These are phyloP conservation scores for Boletus insuetus DNA, from an alignment of 768 basidiomycete genomes.

Conservation along the genomic window DNA sequence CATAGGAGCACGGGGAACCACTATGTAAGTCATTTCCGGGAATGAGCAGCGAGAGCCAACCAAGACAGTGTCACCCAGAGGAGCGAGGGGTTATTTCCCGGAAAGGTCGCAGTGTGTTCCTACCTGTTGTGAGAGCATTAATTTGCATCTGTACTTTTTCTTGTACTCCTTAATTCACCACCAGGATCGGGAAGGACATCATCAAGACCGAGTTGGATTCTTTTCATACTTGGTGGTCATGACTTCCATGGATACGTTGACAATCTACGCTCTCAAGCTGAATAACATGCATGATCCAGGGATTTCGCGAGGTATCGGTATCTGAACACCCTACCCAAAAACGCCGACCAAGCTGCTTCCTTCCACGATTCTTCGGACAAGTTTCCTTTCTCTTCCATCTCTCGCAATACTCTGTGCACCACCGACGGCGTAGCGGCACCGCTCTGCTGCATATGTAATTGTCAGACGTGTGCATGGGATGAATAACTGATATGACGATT, in stretches of 20 bases:
- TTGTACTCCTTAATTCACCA: constrained; percentile 3
- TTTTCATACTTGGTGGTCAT: neutral
- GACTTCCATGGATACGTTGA: too few relatives aligned
- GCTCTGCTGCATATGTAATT: too few relatives aligned
- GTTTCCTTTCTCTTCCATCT: neutral
- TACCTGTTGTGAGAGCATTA: constrained; percentile 4
- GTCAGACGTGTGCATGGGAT: neutral
- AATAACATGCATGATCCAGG: neutral
- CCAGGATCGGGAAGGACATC: constrained; percentile 13
- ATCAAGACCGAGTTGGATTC: constrained; percentile 1
- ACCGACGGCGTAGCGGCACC: too few relatives aligned
- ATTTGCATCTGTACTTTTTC: constrained; percentile 6
- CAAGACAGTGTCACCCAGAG: neutral
- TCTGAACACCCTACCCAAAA: constrained; percentile 1
- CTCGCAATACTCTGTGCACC: neutral
- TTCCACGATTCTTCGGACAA: neutral
- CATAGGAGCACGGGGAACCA: constrained; percentile 28
- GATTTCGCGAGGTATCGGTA: neutral
- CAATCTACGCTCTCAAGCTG: constrained; percentile 1
- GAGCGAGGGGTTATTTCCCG: neutral
- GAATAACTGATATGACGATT: neutral
- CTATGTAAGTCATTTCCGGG: neutral
- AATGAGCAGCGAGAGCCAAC: neutral
- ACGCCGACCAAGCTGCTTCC: neutral
- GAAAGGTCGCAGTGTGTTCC: neutral